phyloP scores from a whole-genome alignment of 208 protist species.

The Angomonas deanei region DNA sequence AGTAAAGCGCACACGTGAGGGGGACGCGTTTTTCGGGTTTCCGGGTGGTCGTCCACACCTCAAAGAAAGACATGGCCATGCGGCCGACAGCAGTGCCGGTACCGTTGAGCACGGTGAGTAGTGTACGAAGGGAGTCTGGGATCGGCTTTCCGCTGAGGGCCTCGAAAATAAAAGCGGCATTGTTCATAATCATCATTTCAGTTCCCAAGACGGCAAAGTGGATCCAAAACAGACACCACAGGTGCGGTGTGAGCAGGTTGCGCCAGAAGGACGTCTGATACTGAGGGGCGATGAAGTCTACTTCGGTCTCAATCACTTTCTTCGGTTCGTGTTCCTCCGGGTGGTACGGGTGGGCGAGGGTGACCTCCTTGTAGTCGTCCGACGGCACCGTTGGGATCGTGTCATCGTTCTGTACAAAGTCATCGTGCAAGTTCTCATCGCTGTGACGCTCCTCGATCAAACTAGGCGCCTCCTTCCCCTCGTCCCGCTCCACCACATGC shows the following conservation, averaged over 20 bases:
- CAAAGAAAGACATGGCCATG: slow-evolving; percentile 24
- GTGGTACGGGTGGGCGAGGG: not conserved
- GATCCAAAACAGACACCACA: slow-evolving; percentile 22
- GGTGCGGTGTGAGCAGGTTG: slow-evolving; percentile 13
- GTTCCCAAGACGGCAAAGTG: slow-evolving; percentile 17
- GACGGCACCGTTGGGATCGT: no score
- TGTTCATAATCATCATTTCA: slow-evolving; percentile 29
- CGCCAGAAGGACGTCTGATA: no score
- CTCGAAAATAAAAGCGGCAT: slow-evolving; percentile 24
- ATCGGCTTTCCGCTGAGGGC: slow-evolving; percentile 21
- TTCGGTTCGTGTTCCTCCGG: no score
- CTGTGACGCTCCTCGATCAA: not conserved
- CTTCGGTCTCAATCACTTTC: no score
- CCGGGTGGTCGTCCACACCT: slow-evolving; percentile 22
- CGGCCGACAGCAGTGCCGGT: slow-evolving; percentile 26
- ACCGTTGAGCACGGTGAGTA: slow-evolving; percentile 31
- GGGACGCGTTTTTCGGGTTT: slow-evolving; percentile 30
- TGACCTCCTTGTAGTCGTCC: no score
- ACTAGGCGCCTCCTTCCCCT: not conserved
- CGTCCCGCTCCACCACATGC: not conserved
- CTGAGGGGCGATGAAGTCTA: slow-evolving; percentile 36
- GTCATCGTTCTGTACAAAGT: no score
- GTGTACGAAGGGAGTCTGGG: slow-evolving; percentile 8
- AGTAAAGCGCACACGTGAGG: slow-evolving; percentile 23
- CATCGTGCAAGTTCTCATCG: no score